phyloP scores from a whole-genome alignment of 176 grass and related monocot genomes.

The Puccinellia tenuiflora region DNA sequence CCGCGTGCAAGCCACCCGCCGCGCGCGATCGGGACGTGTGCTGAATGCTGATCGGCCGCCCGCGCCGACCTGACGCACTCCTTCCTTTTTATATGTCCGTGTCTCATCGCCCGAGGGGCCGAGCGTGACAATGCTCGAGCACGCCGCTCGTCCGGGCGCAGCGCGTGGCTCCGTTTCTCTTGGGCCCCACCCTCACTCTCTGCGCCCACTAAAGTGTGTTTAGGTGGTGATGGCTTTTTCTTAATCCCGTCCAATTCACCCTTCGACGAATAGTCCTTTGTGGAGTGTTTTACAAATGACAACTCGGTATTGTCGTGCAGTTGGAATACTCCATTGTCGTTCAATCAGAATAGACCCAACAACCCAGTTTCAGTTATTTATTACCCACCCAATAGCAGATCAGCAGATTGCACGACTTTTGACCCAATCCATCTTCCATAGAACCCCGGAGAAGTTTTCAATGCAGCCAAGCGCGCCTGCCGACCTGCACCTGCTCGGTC shows the following conservation, averaged over 20 bases:
- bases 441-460: not conserved
- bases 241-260: not conserved
- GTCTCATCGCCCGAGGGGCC: not conserved
- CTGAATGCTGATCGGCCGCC: not conserved
- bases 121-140: not conserved
- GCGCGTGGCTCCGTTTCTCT: not conserved
- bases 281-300: not conserved
- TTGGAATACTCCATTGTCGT: no score
- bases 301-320: no score
- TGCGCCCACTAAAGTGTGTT: not conserved
- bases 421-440: not conserved
- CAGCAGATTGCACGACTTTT: not conserved
- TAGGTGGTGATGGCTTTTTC: not conserved
- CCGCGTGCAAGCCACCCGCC: not conserved
- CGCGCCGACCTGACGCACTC: constrained; percentile 1
- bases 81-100: not conserved
- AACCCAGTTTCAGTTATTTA: not conserved
- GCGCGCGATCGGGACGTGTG: not conserved
- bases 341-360: no score
- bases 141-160: not conserved
- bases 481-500: constrained; percentile 27
- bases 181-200: not conserved
- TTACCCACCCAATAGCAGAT: not conserved
- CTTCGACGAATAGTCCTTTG: no score
- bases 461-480: not conserved